Evolutionary conservation across 805 yeast species (phyloP).

Genomic region (Aciculoconidium aculeatum): DNA sequence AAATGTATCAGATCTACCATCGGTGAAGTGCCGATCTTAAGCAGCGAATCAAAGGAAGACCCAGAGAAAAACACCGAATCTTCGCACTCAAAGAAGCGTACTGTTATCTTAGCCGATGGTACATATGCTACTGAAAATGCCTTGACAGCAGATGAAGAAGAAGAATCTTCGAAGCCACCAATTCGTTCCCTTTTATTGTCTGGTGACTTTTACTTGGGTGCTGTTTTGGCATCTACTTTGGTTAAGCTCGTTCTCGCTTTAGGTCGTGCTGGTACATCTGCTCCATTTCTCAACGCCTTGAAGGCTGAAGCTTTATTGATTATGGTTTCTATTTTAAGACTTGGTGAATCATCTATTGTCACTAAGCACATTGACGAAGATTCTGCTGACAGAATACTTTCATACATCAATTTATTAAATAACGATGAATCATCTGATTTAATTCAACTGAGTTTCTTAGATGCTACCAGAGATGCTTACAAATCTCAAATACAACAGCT

Average conservation of each 20-base stretch:
- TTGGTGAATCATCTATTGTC: slow-evolving; percentile 68
- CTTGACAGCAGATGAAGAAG: slow-evolving; percentile 41
- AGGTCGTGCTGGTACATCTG: slow-evolving; percentile 48
- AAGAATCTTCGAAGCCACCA: slow-evolving; percentile 52
- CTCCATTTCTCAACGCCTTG: slow-evolving; percentile 67
- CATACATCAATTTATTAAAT: slow-evolving; percentile 76
- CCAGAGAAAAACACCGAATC: slow-evolving; percentile 23
- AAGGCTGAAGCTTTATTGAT: slow-evolving; percentile 93
- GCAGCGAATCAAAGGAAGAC: slow-evolving; percentile 53
- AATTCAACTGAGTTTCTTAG: slow-evolving; percentile 69
- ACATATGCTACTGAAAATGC: slow-evolving; percentile 96
- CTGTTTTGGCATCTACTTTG: slow-evolving; percentile 81
- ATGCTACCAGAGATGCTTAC: slow-evolving; percentile 84
- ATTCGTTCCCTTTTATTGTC: slow-evolving; percentile 73
- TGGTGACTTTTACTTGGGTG: slow-evolving; percentile 88
- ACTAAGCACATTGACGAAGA: slow-evolving; percentile 88
- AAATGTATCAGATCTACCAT: slow-evolving; percentile 71
- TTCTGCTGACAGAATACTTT: slow-evolving; percentile 86
- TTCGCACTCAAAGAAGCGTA: slow-evolving; percentile 41
- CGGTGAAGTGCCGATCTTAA: slow-evolving; percentile 88
- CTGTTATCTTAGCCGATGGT: slow-evolving; percentile 95
- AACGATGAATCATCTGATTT: slow-evolving; percentile 52
- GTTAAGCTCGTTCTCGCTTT: slow-evolving; percentile 82
- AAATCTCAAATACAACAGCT: slow-evolving; percentile 58
- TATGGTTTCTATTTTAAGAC: slow-evolving; percentile 86